A percentile compares a stretch with the other conserved stretches of the same genome.
Conservation (phyloP, 768 basidiomycete genomes). For the Collybia sp. region DNA sequence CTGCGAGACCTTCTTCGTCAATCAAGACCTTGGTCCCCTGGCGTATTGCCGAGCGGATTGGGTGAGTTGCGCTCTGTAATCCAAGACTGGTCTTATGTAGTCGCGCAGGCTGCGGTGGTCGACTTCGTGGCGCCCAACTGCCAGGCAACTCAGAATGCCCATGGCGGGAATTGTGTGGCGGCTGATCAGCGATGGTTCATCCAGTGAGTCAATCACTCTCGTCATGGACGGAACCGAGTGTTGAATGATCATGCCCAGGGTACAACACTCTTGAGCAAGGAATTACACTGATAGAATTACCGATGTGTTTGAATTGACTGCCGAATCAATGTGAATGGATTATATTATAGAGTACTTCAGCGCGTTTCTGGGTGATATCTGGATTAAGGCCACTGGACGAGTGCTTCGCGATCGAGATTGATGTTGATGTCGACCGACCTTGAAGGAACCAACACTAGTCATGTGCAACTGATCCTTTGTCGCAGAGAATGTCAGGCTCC, state of each 20-base stretch:
- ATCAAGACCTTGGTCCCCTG: slow-evolving; percentile 34
- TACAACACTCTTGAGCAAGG: slow-evolving; percentile 11
- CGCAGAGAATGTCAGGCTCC: slow-evolving; percentile 42
- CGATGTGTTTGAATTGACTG: no score
- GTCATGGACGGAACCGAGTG: background rate
- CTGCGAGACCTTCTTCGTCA: slow-evolving; percentile 45
- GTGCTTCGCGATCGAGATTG: slow-evolving; percentile 44
- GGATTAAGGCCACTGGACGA: slow-evolving; percentile 7
- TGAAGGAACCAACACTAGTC: slow-evolving; percentile 31
- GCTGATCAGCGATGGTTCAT: slow-evolving; percentile 43
- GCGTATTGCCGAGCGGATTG: slow-evolving; percentile 43
- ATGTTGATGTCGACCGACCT: slow-evolving; percentile 34
- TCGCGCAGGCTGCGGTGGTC: slow-evolving; percentile 29
- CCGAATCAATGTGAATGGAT: background rate
- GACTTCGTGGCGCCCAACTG: slow-evolving; percentile 43
- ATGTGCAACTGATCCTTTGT: slow-evolving; percentile 30
- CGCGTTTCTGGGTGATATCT: no score
- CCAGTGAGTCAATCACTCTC: slow-evolving; percentile 28
- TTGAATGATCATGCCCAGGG: slow-evolving; percentile 6
- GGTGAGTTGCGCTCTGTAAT: slow-evolving; percentile 20
- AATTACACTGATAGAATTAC: background rate
- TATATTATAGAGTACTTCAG: no score
- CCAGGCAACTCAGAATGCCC: slow-evolving; percentile 43
- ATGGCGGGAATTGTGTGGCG: slow-evolving; percentile 45
- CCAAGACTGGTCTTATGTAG: slow-evolving; percentile 1